Percentiles rank a stretch among this genome's conserved stretches.
phyloP scores from a whole-genome alignment of 345 rosid species.

The Bruguiera sexangula region DNA sequence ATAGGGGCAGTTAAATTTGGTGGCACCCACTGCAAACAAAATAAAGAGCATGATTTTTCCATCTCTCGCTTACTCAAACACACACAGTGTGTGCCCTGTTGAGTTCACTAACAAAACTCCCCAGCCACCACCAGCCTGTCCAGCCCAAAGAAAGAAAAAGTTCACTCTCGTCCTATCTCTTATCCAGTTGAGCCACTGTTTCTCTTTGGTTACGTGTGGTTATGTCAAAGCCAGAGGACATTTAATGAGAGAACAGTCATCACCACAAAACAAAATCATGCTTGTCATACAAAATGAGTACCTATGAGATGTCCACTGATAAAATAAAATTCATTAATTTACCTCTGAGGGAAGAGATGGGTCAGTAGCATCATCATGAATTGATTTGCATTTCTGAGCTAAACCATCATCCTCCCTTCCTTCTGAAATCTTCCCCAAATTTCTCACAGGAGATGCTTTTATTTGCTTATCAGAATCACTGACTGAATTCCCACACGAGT shows the following conservation, averaged over 20 bases:
- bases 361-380: slow-evolving; percentile 42
- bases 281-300: not conserved
- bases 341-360: slow-evolving; percentile 80
- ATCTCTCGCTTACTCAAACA: not conserved
- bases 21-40: slow-evolving; percentile 86
- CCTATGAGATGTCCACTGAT: not conserved
- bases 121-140: no score
- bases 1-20: slow-evolving; percentile 80
- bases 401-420: slow-evolving; percentile 37
- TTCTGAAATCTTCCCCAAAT: slow-evolving; percentile 31
- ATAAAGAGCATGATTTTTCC: slow-evolving; percentile 1
- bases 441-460: slow-evolving; percentile 18
- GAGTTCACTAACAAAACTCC: no score
- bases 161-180: not conserved
- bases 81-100: no score
- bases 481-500: slow-evolving; percentile 31
- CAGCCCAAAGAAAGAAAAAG: not conserved
- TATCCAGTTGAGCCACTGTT: not conserved
- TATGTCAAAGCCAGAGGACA: not conserved
- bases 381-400: slow-evolving; percentile 36
- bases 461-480: slow-evolving; percentile 33
- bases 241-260: not conserved
- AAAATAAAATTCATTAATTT: slow-evolving; percentile 4
- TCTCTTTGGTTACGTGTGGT: not conserved
- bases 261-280: not conserved